Conservation (phyloP, 257 asterid species). For the Ballota nigra region DNA sequence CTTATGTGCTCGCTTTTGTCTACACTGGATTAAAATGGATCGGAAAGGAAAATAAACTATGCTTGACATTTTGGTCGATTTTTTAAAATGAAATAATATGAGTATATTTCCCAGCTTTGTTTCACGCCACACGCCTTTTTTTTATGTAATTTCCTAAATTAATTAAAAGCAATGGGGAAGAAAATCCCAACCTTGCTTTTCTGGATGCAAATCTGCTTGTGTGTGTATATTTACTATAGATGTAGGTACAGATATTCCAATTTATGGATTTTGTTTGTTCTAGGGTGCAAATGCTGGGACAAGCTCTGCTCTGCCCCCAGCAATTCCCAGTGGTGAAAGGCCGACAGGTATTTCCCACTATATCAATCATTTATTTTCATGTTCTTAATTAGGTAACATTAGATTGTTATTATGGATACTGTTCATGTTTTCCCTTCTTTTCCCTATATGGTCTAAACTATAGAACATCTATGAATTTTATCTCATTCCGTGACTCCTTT, state of each 20-base stretch:
- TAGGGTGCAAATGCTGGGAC: slow-evolving; percentile 81
- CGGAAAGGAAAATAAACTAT: background rate
- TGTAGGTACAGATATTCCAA: background rate
- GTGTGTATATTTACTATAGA: background rate
- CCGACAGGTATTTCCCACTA: slow-evolving; percentile 48
- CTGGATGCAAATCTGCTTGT: background rate
- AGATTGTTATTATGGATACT: background rate
- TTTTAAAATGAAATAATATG: no score
- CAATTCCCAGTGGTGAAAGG: slow-evolving; percentile 66
- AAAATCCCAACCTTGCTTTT: background rate
- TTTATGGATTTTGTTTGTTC: slow-evolving; percentile 20
- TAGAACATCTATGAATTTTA: background rate
- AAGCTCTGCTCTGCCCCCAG: slow-evolving; percentile 89
- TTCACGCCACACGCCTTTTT: no score
- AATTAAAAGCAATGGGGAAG: background rate
- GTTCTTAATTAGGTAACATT: background rate
- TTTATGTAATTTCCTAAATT: no score
- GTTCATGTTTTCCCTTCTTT: background rate
- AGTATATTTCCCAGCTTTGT: background rate
- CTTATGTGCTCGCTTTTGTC: background rate
- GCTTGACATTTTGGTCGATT: background rate
- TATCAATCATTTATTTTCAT: background rate
- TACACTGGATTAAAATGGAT: background rate
- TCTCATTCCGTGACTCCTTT: background rate
- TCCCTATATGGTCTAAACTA: background rate